Conservation (phyloP, 192 early-diverging fungal genomes). For the Chytriomyces confervae region DNA sequence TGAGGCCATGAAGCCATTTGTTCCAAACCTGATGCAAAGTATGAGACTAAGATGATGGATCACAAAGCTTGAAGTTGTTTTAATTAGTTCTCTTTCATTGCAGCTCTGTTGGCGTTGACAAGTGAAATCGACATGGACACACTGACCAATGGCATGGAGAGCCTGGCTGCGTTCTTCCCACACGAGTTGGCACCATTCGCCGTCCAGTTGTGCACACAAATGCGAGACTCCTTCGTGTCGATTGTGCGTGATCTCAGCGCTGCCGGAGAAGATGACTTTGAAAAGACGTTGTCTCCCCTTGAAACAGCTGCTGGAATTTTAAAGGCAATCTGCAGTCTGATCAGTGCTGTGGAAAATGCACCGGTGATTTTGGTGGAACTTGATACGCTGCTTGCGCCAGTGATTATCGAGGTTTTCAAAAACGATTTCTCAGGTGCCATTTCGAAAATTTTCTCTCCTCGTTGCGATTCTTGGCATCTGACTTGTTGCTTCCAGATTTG, state of each 20-base stretch:
- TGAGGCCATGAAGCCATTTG: constrained; percentile 74
- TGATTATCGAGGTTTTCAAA: constrained; percentile 79
- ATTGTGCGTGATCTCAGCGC: constrained; percentile 76
- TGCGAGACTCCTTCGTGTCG: constrained; percentile 86
- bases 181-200: constrained; percentile 93
- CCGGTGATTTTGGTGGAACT: constrained; percentile 80
- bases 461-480: neutral
- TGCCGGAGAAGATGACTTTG: constrained; percentile 53
- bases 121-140: constrained; percentile 95
- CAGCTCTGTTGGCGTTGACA: constrained; percentile 78
- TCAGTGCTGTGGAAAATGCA: constrained; percentile 80
- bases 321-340: constrained; percentile 87
- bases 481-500: constrained; percentile 89
- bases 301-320: constrained; percentile 51
- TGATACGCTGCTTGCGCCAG: constrained; percentile 78
- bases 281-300: constrained; percentile 24
- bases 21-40: constrained; percentile 87
- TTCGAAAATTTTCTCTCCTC: neutral
- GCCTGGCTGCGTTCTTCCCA: constrained; percentile 89
- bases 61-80: too few relatives aligned
- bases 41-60: neutral
- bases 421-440: constrained; percentile 65
- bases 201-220: constrained; percentile 81
- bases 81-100: constrained; percentile 1
- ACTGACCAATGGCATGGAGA: constrained; percentile 84